Evolutionary conservation across 208 protist species (phyloP), one percentile per base, ranked within the genome.

Genomic region (Herpetomonas samuelpessoai): DNA sequence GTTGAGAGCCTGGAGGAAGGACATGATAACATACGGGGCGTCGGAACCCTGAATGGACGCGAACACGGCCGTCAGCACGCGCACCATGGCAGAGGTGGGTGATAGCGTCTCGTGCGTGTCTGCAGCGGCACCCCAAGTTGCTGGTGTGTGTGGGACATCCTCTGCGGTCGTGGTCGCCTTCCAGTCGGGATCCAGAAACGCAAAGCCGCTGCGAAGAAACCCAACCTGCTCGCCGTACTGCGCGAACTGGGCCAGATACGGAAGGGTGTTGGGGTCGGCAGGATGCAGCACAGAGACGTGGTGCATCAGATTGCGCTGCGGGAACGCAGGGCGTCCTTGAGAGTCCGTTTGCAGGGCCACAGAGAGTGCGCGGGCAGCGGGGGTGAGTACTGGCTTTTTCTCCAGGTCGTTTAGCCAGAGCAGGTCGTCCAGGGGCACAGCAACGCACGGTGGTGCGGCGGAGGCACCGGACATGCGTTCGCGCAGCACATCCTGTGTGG

Each of bases 271-370:
- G 16, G 18, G 6, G 1, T n/a, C 61, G 16, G 49, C 64, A 10
- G 74, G 72, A 65, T 97, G 88, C 0, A 95, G 24, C 19, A 97
- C 57, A 9, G 78, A 31, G 4, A 95, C 62, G 7, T 68, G 30
- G 6, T 80, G 83, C 21, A 90, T 73, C 2, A 98, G 18, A 66
- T 98, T 97, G 56, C 75, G 83, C 3, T 60, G 61, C 9, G 91
- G 70, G n/a, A 86, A 41, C 12, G 56, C 54, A 63, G 39, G 45
- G 10, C 45, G 68, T 35, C 19, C 71, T 28, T 10, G 44, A 51
- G 21, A 53, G 31, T 41, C 22, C n/a, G 6, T 25, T n/a, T 19
- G 24, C 29, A 35, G 53, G 35, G 69, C 35, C 39, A 28, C 46
- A 25, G 41, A 57, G 9, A 75, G 55, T n/a, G 50, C 2, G 26